Evolutionary conservation across 331 rosid species (phyloP).

Genomic region (Phaseolus coccineus): DNA sequence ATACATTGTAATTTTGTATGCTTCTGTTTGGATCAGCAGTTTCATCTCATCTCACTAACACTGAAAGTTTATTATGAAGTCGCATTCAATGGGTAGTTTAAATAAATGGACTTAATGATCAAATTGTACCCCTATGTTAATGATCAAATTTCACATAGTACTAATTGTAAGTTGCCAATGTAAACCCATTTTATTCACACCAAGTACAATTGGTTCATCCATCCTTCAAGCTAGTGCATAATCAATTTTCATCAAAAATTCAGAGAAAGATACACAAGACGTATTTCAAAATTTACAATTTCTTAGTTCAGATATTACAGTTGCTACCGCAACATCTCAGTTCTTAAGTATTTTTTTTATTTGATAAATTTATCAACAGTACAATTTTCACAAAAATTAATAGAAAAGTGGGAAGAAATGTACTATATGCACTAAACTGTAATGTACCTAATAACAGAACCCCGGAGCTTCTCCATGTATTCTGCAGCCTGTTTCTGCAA

Average conservation of each 20-base stretch:
- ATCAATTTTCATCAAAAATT: constrained; percentile 14
- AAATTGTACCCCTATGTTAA: not conserved
- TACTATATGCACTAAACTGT: constrained; percentile 63
- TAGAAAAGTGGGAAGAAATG: constrained; percentile 23
- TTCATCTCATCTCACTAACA: not conserved
- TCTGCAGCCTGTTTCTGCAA: constrained; percentile 90
- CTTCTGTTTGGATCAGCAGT: not conserved
- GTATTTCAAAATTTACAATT: constrained; percentile 35
- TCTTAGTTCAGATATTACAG: constrained; percentile 31
- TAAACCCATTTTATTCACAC: constrained; percentile 3
- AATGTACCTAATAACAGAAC: constrained; percentile 80
- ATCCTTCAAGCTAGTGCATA: not conserved
- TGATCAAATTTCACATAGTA: too few species aligned
- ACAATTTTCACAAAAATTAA: constrained; percentile 4
- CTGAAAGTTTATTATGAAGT: not conserved
- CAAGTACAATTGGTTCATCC: constrained; percentile 9
- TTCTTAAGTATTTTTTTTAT: not conserved
- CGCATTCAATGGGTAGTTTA: not conserved
- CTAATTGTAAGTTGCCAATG: not conserved
- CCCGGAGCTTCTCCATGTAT: constrained; percentile 92
- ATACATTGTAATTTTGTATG: not conserved
- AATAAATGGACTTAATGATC: not conserved
- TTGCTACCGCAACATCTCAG: constrained; percentile 24
- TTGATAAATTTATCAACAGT: constrained; percentile 28
- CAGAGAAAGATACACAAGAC: not conserved